Base-by-base conservation (phyloP, 2,329 filamentous ascomycete species). In the Teratosphaeria viscida region DNA sequence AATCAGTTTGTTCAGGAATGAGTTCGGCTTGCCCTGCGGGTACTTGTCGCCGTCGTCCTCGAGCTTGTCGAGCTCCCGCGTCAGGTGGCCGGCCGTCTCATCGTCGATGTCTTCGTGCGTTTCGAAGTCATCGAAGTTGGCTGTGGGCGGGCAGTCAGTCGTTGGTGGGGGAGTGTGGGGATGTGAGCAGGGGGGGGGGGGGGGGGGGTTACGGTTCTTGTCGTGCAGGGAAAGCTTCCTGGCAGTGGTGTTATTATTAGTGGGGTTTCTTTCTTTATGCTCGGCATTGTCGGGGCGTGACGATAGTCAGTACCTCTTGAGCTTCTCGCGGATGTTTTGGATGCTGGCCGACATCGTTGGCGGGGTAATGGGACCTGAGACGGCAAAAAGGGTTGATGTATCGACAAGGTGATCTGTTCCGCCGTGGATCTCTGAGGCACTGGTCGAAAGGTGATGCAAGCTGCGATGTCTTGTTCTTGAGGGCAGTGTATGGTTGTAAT, bases 1-100 rank as follows among this genome's bases (percentile, higher is more conserved):
- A 62, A 71, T 73, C 56, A 74, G 68, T 59, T 69, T 69, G 67
- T 73, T 73, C 57, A 74, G 63, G 65, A 73, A 73, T 59, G 62
- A 69, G 62, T 70, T 70, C 2, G 70, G 70, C 61, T 68, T 71
- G 61, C 72, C 72, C 23, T 68, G 59, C 10, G 64, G 62, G 19
- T 49, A 49, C 57, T 73, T 65, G 32, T 67, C 66, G 26, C 69
- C 64, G 52, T 56, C 53, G 19, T 60, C 63, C 62, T 73, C 70
- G 35, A 71, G 70, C 55, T 71, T 68, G 47, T 71, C 69, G 59
- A 71, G 70, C 58, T 72, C 69, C 34, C 67, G 65, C 60, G 71
- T 67, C 10, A 59, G 66, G 63, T 72, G 67, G 52, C 71, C 71
- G 52, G 68, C 67, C 19, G 72, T 72, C 64, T 74, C 72, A 47